These are phyloP conservation scores for Phalaenopsis aphrodite DNA, from an alignment of 106 monocot species.

Conservation along the genomic window DNA sequence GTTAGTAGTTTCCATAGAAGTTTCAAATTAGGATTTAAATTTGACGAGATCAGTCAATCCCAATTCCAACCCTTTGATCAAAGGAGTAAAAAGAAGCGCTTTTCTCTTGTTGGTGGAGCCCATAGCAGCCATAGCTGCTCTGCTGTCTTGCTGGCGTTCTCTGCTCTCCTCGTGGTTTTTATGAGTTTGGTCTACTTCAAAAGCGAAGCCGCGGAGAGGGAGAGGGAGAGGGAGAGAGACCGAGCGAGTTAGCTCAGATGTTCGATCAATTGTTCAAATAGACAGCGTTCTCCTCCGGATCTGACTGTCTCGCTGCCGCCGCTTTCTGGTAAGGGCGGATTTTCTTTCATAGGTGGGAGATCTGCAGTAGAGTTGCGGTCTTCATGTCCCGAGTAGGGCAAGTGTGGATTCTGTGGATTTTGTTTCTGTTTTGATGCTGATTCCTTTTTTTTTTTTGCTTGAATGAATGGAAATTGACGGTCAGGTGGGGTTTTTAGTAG, in stretches of 20 bases:
- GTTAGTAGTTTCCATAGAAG: no score
- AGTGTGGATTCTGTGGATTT: background rate
- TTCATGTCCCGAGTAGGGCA: background rate
- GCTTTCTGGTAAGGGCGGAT: background rate
- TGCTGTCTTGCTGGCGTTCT: background rate
- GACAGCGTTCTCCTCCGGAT: background rate
- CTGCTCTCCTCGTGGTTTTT: background rate
- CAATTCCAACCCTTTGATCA: no score
- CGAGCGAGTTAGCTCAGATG: background rate
- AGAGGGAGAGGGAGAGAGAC: background rate
- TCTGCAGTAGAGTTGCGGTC: background rate
- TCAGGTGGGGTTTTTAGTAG: background rate
- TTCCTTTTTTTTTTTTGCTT: background rate
- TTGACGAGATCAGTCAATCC: no score
- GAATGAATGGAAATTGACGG: background rate
- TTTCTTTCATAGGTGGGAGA: background rate
- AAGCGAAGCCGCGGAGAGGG: background rate
- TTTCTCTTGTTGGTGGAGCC: background rate
- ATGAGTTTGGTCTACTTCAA: background rate
- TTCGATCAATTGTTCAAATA: background rate
- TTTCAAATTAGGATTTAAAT: no score
- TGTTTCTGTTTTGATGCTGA: slow-evolving; percentile 3
- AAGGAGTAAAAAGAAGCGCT: background rate
- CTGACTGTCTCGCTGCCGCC: background rate
- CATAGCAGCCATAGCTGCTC: slow-evolving; percentile 2